Base-by-base conservation (phyloP, 768 basidiomycete species). In the Auricularia sp. region DNA sequence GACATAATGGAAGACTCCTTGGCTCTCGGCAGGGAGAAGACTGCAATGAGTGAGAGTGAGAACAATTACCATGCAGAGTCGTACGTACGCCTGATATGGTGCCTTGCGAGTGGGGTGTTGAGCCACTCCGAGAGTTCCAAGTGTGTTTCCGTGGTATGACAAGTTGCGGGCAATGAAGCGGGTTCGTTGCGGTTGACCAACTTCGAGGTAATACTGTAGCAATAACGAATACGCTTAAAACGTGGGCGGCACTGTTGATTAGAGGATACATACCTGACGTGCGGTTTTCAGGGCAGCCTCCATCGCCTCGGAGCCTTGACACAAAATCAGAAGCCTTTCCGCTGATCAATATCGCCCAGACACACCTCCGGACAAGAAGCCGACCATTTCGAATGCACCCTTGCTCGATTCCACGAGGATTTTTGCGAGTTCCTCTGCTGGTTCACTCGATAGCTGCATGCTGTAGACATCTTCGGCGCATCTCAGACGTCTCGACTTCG, bases 101-200 rank as follows among this genome's bases (percentile, higher is more conserved):
- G 77, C 81, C 47, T 90, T 86, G 14, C 91, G 83, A 61, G 74
- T 69, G 3, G 88, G 85, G 69, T 93, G 86, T 68, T 83, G 78
- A 3, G 84, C 84, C 21, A 92, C 76, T 16, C 87, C 83, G 24
- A 94, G 76, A 0, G 89, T 88, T 42, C 79, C 81, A 34, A 92
- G 69, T 2, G 90, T 90, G 71, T 93, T 94, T 1, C 93, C 94
- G 71, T 95, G 93, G 76, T 85, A 96, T 2, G 89, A 90, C 42
- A 92, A 76, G 37, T 86, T 73, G 10, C 92, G 82, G 34, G 83
- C 90, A 68, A 96, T 92, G 71, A 88, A 93, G 69, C 92, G 89
- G 64, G 68, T 85, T 63, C 93, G 84, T 69, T 88, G 75, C 0
- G 82, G 78, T 72, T 94, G 89, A 2, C 84, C 83, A 0, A 78